Percentiles rank a stretch among this genome's conserved stretches.
phyloP scores from a whole-genome alignment of 139 green algal genomes.

The Asterochloris sp. region DNA sequence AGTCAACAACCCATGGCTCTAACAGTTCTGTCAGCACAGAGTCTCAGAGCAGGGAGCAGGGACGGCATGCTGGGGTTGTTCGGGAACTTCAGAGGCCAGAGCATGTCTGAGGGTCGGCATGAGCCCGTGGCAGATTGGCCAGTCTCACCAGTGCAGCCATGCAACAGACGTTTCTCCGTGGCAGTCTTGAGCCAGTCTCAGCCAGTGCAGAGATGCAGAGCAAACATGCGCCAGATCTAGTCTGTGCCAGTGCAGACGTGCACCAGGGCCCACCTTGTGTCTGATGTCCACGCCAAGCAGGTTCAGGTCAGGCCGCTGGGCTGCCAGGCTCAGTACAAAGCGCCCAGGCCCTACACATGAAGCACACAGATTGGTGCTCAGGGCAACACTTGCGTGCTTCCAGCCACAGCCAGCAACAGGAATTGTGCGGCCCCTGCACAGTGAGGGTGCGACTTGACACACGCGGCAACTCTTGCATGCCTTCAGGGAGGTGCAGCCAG shows the following conservation, averaged over 20 bases:
- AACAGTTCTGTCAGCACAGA: background rate
- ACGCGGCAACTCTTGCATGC: background rate
- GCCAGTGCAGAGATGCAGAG: background rate
- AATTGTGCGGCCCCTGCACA: background rate
- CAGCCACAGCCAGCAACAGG: background rate
- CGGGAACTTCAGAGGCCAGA: no score
- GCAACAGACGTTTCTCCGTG: no score
- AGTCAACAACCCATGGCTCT: background rate
- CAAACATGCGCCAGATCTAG: background rate
- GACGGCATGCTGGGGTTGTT: no score
- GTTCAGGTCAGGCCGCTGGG: slow-evolving; percentile 47
- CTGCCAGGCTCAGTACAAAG: slow-evolving; percentile 62
- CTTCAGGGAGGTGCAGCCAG: background rate
- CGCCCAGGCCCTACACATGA: slow-evolving; percentile 47
- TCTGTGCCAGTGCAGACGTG: background rate
- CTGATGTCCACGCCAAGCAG: slow-evolving; percentile 85
- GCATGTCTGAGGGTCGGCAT: no score
- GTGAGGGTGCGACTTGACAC: background rate
- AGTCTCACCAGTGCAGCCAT: no score
- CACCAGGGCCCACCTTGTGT: slow-evolving; percentile 23
- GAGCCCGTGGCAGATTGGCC: no score
- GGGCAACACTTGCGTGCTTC: background rate
- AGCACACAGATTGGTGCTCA: background rate
- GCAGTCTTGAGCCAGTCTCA: no score
- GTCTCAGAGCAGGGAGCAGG: no score